These are phyloP conservation scores for Apiospora phragmitis DNA, from an alignment of 2,329 filamentous ascomycete genomes.

Conservation along the genomic window DNA sequence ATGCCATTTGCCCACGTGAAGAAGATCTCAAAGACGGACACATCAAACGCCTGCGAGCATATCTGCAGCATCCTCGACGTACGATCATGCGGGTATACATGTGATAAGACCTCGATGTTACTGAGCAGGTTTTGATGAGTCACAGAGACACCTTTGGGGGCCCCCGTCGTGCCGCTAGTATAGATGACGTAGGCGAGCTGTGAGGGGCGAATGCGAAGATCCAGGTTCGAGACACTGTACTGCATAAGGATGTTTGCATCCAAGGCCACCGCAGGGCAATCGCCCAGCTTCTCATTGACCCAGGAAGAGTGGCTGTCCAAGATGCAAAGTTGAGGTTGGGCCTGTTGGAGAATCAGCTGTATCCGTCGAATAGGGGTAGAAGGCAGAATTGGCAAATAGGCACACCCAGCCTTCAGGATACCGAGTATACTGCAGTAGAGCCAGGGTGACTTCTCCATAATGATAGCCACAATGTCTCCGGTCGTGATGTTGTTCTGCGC, in stretches of 20 bases:
- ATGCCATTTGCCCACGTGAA: constrained; percentile 79
- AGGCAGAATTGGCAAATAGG: constrained; percentile 77
- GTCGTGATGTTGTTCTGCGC: constrained; percentile 44
- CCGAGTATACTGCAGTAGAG: constrained; percentile 77
- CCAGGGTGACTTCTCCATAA: constrained; percentile 74
- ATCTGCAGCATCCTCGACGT: constrained; percentile 71
- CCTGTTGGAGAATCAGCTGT: constrained; percentile 61
- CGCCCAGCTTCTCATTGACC: constrained; percentile 16
- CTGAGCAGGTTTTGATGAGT: constrained; percentile 75
- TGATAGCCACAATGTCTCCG: constrained; percentile 67
- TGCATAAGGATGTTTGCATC: constrained; percentile 25
- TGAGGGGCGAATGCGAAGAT: constrained; percentile 40
- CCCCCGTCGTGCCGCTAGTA: constrained; percentile 80
- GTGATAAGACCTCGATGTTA: constrained; percentile 68
- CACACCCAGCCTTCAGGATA: constrained; percentile 72
- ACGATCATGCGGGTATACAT: constrained; percentile 60
- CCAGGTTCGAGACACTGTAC: constrained; percentile 38
- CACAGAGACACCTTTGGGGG: constrained; percentile 77
- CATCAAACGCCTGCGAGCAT: constrained; percentile 83
- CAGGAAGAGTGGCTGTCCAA: constrained; percentile 33
- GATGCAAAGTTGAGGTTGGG: constrained; percentile 49
- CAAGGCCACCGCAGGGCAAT: constrained; percentile 35
- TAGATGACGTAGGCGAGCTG: constrained; percentile 76
- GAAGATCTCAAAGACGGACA: constrained; percentile 90
- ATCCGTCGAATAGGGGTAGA: constrained; percentile 66